Evolutionary conservation across 371 early-diverging fungal genomes (phyloP).

Genomic region (Mortierella sp.): DNA sequence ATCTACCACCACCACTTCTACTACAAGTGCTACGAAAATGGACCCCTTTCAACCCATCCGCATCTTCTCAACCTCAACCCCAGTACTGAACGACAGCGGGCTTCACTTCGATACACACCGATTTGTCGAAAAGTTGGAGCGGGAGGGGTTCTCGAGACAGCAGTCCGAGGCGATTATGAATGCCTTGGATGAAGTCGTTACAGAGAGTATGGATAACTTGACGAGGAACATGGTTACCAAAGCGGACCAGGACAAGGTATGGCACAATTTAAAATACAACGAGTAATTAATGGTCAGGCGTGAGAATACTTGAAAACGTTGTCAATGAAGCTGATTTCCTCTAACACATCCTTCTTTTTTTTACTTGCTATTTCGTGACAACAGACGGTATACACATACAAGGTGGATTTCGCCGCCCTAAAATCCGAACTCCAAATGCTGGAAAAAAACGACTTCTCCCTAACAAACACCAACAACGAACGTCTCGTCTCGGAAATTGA

Average conservation of each 20-base stretch:
- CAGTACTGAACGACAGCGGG: slow-evolving; percentile 23
- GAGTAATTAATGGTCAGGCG: too few relatives aligned
- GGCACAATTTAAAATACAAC: not conserved
- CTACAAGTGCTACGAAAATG: too few relatives aligned
- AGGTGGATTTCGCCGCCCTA: slow-evolving; percentile 92
- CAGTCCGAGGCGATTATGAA: slow-evolving; percentile 88
- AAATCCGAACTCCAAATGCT: slow-evolving; percentile 90
- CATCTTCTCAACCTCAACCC: slow-evolving; percentile 32
- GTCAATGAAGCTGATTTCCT: too few relatives aligned
- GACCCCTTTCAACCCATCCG: slow-evolving; percentile 19
- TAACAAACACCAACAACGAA: slow-evolving; percentile 89
- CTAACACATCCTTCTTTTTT: not conserved
- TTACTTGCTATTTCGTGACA: not conserved
- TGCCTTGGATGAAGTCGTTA: slow-evolving; percentile 79
- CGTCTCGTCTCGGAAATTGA: slow-evolving; percentile 84
- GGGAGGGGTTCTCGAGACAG: slow-evolving; percentile 80
- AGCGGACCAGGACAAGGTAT: slow-evolving; percentile 89
- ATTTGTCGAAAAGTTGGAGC: slow-evolving; percentile 82
- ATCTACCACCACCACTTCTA: not conserved
- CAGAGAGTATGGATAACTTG: slow-evolving; percentile 77
- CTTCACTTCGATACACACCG: slow-evolving; percentile 84
- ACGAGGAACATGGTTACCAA: slow-evolving; percentile 81
- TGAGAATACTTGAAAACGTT: too few relatives aligned
- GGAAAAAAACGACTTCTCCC: slow-evolving; percentile 91
- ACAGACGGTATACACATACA: slow-evolving; percentile 88